Conservation (phyloP, 2,329 filamentous ascomycete species). For the Emydomyces testavorans region DNA sequence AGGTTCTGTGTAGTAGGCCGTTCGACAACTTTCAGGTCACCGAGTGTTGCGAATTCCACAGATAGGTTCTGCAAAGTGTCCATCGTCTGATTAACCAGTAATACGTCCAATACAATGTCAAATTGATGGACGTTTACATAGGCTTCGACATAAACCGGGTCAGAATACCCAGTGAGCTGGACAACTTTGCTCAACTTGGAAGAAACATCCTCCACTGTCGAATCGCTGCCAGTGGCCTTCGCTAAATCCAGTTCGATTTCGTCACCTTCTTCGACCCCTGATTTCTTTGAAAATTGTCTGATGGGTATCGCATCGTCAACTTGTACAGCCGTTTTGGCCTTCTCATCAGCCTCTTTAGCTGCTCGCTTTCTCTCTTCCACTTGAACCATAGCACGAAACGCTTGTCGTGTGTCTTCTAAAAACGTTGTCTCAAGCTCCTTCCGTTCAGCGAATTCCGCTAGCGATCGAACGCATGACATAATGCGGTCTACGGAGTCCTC, state of each 20-base stretch:
- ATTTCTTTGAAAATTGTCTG: slow-evolving; percentile 86
- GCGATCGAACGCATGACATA: slow-evolving; percentile 89
- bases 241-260: slow-evolving; percentile 84
- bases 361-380: slow-evolving; percentile 95
- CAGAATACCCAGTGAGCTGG: slow-evolving; percentile 94
- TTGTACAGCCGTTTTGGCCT: slow-evolving; percentile 85
- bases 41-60: slow-evolving; percentile 95
- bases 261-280: slow-evolving; percentile 65
- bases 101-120: slow-evolving; percentile 91
- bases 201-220: slow-evolving; percentile 68
- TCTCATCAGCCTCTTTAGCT: slow-evolving; percentile 85
- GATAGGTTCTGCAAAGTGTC: slow-evolving; percentile 95
- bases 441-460: slow-evolving; percentile 79
- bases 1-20: slow-evolving; percentile 92
- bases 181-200: slow-evolving; percentile 95
- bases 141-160: slow-evolving; percentile 95
- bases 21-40: slow-evolving; percentile 95
- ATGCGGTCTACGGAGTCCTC: slow-evolving; percentile 97
- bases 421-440: slow-evolving; percentile 89
- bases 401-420: slow-evolving; percentile 85
- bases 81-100: slow-evolving; percentile 92
- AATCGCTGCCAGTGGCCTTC: slow-evolving; percentile 85
- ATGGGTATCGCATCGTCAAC: slow-evolving; percentile 92
- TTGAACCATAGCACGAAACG: slow-evolving; percentile 93
- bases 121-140: slow-evolving; percentile 99